Evolutionary conservation across 768 basidiomycete genomes (phyloP), one percentile per base, ranked within the genome.

Genomic region (Rhizopogon sp.): DNA sequence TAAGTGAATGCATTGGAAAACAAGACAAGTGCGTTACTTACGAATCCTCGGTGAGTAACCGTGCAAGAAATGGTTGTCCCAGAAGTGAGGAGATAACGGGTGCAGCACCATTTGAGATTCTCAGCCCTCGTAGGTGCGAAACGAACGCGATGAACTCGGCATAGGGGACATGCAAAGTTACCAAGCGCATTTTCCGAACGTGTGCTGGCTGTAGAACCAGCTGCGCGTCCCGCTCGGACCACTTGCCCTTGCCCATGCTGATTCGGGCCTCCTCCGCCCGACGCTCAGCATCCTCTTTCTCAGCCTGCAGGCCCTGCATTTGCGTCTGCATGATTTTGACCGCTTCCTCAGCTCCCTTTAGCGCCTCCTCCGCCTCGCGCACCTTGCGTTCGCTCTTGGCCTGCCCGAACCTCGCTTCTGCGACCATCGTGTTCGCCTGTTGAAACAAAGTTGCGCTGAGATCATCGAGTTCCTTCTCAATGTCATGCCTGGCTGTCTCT

Each of bases 381-480:
- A 87, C 83, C 64, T 90, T 89, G 41, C 85, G 78, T 64, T 93
- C 80, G 76, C 89, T 86, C 57, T 67, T 74, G 4, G 87, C 85
- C 37, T 78, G 74, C 14, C 68, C 73, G 56, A 85, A 79, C 14
- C 94, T 81, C 20, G 95, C 96, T 66, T 93, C 89, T 0, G 91
- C 93, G n/a, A 98, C 96, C 97, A 99, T 99, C 6, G 80, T 86
- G 68, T 99, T 98, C 6, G 96, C 96, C 71, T 97, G 88, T 50
- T 83, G 81, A 64, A 99, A 99, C 16, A 99, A 75, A 46, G 75
- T 81, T 14, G 93, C 93, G 58, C 93, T 93, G 57, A 99, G 84
- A 68, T 96, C 92, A 66, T 97, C 94, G 50, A 99, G 76, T 58
- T 99, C 96, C 72, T 88, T 84, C 75, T 99, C 96, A 50, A 99